Percentiles rank a stretch among this genome's conserved stretches.
Evolutionary conservation across 345 rosid species (phyloP).

Genomic region (Gynandropsis gynandra): DNA sequence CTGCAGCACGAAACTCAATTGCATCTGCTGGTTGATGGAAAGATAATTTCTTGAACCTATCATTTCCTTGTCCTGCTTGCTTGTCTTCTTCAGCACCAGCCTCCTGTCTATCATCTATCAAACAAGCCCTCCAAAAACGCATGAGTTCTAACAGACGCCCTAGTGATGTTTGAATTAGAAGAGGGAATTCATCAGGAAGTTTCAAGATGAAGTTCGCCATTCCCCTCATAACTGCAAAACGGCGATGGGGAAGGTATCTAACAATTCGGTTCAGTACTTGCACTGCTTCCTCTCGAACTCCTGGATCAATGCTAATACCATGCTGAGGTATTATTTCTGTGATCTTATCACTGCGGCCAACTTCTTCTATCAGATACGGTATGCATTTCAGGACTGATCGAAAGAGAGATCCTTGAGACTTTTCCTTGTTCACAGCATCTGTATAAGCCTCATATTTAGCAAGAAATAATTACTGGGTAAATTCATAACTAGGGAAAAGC

Average conservation of each 20-base stretch:
- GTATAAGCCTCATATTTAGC: constrained; percentile 27
- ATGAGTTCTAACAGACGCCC: constrained; percentile 91
- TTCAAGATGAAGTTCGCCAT: constrained; percentile 91
- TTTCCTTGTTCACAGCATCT: constrained; percentile 96
- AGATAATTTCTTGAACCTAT: constrained; percentile 63
- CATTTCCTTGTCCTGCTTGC: constrained; percentile 38
- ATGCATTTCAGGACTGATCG: constrained; percentile 92
- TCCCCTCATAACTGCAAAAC: constrained; percentile 96
- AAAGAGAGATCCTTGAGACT: constrained; percentile 92
- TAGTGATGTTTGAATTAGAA: constrained; percentile 90
- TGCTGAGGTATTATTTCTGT: constrained; percentile 98
- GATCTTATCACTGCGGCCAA: constrained; percentile 93
- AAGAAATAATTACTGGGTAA: constrained; percentile 11
- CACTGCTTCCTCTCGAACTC: constrained; percentile 98
- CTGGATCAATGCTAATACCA: constrained; percentile 96
- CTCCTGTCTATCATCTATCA: constrained; percentile 61
- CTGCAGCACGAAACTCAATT: constrained; percentile 80
- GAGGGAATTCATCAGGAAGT: constrained; percentile 98
- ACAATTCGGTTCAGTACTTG: constrained; percentile 92
- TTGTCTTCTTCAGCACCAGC: constrained; percentile 41
- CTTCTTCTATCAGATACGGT: constrained; percentile 94
- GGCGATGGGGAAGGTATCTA: constrained; percentile 82
- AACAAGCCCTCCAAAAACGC: constrained; percentile 98
- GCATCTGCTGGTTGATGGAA: constrained; percentile 61
- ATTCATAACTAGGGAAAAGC: constrained; percentile 8